Base-by-base conservation (phyloP, 2,329 filamentous ascomycete species). In the Trichocomaceae sp. region DNA sequence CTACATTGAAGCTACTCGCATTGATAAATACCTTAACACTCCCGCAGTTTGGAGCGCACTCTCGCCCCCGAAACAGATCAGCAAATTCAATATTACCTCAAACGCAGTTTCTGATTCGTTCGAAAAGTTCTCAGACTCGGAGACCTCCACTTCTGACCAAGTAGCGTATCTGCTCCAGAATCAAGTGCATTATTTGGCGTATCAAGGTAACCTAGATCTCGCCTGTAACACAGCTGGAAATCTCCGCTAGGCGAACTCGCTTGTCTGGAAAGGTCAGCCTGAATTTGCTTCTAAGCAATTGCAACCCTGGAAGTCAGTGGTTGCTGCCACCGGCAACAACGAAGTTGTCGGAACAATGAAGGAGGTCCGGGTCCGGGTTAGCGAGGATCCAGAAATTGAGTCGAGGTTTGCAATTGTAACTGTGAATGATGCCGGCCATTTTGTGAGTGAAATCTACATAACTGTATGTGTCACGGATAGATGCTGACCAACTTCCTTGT, bases 181-280 rank as follows among this genome's bases (percentile, higher is more conserved):
- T 42, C 66, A 69, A 17, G 63, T 74, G 37, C 68, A 72, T 54
- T 65, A 72, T 15, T 60, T 74, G 12, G 69, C 72, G 52, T 74
- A 74, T 50, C 69, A 72, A 35, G 71, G 72, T 2, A 74, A 73
- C 50, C 58, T 72, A 1, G 71, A 74, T 55, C 62, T 73, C 47
- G 71, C 69, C 8, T 74, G 72, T 52, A 74, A 74, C 51, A 72
- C 71, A 6, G 70, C 70, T 10, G 70, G 71, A 0, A 73, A 71
- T 42, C 44, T 59, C 20, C 58, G 59, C n/a, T 63, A 60, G 59
- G 45, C 57, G 26, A 51, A 60, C 37, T 29, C 39, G 8, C 47
- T 63, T 31, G 50, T 55, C 15, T 63, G 62, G 62, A 60, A 59
- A 44, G 62, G 62, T 2, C 56, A 63, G 55, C 57, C 58, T 1